phyloP scores from a whole-genome alignment of 192 early-diverging fungal genomes.

The Backusella liffmaniae region DNA sequence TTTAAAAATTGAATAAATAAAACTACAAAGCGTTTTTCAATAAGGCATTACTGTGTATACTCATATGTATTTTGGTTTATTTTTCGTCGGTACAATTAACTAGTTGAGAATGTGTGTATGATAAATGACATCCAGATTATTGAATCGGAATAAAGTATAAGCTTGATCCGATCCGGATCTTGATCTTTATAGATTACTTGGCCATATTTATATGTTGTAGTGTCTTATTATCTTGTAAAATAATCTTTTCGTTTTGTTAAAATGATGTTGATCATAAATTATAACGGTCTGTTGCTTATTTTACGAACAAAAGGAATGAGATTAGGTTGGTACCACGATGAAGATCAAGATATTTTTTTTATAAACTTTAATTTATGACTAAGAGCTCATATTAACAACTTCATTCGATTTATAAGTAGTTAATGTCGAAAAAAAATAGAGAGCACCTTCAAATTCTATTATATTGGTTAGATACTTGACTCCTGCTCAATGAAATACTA shows the following conservation, averaged over 20 bases:
- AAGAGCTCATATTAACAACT: neutral
- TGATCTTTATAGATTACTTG: neutral
- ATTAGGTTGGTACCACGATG: neutral
- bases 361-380: neutral
- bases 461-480: neutral
- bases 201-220: neutral
- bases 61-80: neutral
- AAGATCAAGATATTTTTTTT: neutral
- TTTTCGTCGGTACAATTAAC: neutral
- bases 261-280: neutral
- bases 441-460: neutral
- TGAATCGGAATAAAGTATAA: neutral
- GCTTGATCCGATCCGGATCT: neutral
- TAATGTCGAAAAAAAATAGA: neutral
- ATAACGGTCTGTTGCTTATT: neutral
- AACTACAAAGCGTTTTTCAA: too few relatives aligned
- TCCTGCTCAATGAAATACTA: neutral
- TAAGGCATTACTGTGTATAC: too few relatives aligned
- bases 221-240: neutral
- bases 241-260: neutral
- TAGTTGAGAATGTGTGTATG: too few relatives aligned
- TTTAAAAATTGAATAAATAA: neutral
- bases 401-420: neutral
- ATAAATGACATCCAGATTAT: too few relatives aligned
- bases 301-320: neutral